Evolutionary conservation across 345 rosid genomes (phyloP).

Genomic region (Lumnitzera racemosa): DNA sequence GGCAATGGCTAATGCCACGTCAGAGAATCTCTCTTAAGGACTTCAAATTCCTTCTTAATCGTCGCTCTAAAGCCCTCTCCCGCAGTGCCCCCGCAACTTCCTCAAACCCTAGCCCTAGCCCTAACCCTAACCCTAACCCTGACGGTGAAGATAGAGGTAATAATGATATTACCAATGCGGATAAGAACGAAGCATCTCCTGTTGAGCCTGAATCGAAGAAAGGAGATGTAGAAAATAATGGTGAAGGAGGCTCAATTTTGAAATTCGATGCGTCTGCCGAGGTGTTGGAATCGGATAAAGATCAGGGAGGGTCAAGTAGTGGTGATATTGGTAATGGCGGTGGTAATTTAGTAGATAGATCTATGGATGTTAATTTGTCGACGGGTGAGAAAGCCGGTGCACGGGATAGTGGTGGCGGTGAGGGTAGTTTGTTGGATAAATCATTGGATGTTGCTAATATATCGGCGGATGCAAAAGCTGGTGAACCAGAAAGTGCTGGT

Average conservation of each 20-base stretch:
- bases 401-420: slow-evolving; percentile 7
- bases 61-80: slow-evolving; percentile 59
- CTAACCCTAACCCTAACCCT: slow-evolving; percentile 1
- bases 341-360: not conserved
- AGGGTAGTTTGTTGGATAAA: not conserved
- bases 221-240: not conserved
- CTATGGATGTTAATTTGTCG: not conserved
- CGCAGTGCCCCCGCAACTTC: slow-evolving; percentile 24
- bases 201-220: not conserved
- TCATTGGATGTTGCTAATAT: not conserved
- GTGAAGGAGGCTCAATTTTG: slow-evolving; percentile 1
- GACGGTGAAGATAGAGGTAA: not conserved
- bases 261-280: slow-evolving; percentile 11
- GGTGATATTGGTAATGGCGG: slow-evolving; percentile 10
- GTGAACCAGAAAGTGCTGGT: slow-evolving; percentile 9
- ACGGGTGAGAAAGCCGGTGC: not conserved
- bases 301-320: slow-evolving; percentile 3
- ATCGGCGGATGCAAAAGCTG: not conserved
- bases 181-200: no score
- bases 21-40: slow-evolving; percentile 49
- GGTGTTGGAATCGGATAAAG: slow-evolving; percentile 3
- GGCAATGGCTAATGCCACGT: slow-evolving; percentile 72
- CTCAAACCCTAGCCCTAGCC: slow-evolving; percentile 12
- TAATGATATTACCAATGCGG: no score
- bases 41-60: slow-evolving; percentile 55